A percentile compares a stretch with the other conserved stretches of the same genome.
Conservation (phyloP, 176 grass and related monocot species). For the Coix lacrymajobi region DNA sequence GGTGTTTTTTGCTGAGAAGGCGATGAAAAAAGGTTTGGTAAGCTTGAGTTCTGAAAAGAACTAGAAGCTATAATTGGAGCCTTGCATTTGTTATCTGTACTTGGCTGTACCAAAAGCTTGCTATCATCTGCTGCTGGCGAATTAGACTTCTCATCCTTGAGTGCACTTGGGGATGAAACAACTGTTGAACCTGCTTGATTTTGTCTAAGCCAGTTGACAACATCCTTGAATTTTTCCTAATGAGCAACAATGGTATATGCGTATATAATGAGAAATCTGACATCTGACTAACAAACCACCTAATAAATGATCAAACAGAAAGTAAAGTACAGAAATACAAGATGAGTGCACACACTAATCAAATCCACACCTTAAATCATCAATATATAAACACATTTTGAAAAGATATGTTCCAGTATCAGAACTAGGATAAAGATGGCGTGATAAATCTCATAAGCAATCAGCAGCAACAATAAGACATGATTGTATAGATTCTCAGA, state of each 20-base stretch:
- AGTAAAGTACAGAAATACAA: not conserved
- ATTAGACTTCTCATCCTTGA: conserved; percentile 41
- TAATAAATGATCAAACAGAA: not conserved
- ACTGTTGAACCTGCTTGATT: conserved; percentile 45
- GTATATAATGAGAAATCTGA: conserved; percentile 12
- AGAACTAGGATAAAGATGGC: not conserved
- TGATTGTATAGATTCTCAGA: not conserved
- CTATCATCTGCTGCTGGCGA: conserved; percentile 15
- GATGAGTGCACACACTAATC: not conserved
- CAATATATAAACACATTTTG: not conserved
- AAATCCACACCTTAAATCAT: not conserved
- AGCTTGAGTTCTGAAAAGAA: conserved; percentile 47
- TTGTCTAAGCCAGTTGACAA: conserved; percentile 83
- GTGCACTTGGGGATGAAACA: conserved; percentile 33
- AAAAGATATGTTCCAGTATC: not conserved
- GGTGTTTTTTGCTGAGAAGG: conserved; percentile 37
- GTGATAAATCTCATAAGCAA: not conserved
- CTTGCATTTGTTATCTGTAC: conserved; percentile 27
- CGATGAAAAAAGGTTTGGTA: conserved; percentile 25
- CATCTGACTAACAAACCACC: not conserved
- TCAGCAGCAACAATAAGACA: not conserved
- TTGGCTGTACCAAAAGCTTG: conserved; percentile 30
- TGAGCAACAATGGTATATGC: not conserved
- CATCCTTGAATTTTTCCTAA: conserved; percentile 97
- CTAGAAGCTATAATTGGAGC: conserved; percentile 20